These are phyloP conservation scores for Clonostachys rhizophaga DNA, from an alignment of 2,329 filamentous ascomycete genomes.

Conservation along the genomic window DNA sequence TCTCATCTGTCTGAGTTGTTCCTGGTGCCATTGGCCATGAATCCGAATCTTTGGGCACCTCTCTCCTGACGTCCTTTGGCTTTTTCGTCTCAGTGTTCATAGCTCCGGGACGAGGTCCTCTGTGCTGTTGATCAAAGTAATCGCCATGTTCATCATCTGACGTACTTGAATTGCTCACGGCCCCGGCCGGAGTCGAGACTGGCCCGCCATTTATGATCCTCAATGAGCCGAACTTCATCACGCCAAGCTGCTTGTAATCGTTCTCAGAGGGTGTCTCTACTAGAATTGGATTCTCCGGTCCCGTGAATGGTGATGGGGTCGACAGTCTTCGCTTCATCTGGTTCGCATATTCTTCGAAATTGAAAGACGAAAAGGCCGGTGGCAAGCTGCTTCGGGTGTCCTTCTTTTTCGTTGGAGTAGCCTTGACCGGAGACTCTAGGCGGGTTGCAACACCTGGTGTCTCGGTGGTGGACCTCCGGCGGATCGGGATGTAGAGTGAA, in stretches of 20 bases:
- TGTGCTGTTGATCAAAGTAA: no score
- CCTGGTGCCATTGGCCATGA: no score
- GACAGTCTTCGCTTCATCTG: no score
- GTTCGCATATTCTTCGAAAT: not conserved
- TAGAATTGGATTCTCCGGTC: conserved; percentile 4
- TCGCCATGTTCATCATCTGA: no score
- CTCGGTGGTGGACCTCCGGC: conserved; percentile 41
- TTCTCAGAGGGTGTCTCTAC: conserved; percentile 39
- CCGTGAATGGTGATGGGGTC: no score
- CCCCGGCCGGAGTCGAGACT: conserved; percentile 30
- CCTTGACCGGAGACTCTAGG: conserved; percentile 12
- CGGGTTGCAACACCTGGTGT: conserved; percentile 46
- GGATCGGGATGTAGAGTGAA: conserved; percentile 40
- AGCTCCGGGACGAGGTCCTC: no score
- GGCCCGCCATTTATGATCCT: conserved; percentile 59
- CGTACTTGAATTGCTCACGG: not conserved
- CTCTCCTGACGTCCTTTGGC: no score
- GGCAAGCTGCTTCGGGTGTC: conserved; percentile 31
- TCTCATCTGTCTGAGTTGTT: no score
- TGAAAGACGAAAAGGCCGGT: not conserved
- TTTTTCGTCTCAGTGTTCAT: no score
- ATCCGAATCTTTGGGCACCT: no score
- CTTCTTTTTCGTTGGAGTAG: conserved; percentile 14
- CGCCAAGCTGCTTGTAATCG: conserved; percentile 56
- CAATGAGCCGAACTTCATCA: conserved; percentile 57